These are phyloP conservation scores for Centella asiatica DNA, from an alignment of 129 eudicot genomes.

Conservation along the genomic window DNA sequence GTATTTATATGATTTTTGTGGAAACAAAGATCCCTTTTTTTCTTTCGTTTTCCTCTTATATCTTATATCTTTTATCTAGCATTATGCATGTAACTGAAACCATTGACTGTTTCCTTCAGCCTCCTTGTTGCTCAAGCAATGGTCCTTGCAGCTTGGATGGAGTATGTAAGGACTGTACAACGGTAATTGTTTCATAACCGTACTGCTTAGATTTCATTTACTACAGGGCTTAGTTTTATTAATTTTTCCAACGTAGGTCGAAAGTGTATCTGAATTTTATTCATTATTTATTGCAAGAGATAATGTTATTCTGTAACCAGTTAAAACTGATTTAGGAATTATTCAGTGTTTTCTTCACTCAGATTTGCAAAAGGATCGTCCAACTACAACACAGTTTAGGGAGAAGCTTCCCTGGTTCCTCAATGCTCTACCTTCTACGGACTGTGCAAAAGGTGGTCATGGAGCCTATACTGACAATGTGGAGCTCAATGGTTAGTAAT, in stretches of 20 bases:
- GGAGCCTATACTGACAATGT: conserved; percentile 88
- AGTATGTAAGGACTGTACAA: conserved; percentile 82
- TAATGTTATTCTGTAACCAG: conserved; percentile 5
- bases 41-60: background rate
- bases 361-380: conserved; percentile 77
- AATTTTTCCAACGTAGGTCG: too few relatives aligned
- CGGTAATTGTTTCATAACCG: conserved; percentile 44
- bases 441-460: conserved; percentile 99
- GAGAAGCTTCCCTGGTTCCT: conserved; percentile 99
- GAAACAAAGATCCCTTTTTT: background rate
- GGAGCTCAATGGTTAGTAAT: conserved; percentile 60
- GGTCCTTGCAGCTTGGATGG: conserved; percentile 50
- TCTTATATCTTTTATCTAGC: background rate
- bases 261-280: background rate
- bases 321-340: conserved; percentile 19
- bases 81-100: conserved; percentile 9
- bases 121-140: conserved; percentile 89
- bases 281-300: background rate
- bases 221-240: too few relatives aligned
- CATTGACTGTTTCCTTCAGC: conserved; percentile 41
- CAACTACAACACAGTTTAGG: conserved; percentile 70
- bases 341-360: conserved; percentile 95
- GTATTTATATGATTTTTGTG: background rate
- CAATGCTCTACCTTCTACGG: conserved; percentile 77
- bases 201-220: conserved; percentile 6